A percentile compares a stretch with the other conserved stretches of the same genome.
phyloP scores from a whole-genome alignment of 2,329 filamentous ascomycete genomes.

The Sclerotinia spermophila region DNA sequence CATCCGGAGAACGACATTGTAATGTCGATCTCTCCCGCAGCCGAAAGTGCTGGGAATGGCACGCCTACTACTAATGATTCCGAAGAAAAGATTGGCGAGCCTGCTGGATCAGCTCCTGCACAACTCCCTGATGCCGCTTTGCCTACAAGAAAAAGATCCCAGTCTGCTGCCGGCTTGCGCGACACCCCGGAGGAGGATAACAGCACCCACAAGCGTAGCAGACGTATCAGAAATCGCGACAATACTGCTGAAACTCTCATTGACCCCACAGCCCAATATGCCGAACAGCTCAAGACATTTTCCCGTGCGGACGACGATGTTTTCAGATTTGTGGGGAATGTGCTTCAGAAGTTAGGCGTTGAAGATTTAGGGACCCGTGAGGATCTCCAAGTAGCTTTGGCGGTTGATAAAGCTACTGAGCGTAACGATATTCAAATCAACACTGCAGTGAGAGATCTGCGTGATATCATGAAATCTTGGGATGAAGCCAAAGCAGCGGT shows the following conservation, averaged over 20 bases:
- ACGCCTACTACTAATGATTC: slow-evolving; percentile 24
- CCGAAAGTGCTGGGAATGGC: slow-evolving; percentile 21
- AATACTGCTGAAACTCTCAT: slow-evolving; percentile 46
- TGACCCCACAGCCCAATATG: slow-evolving; percentile 50
- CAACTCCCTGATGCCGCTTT: slow-evolving; percentile 29
- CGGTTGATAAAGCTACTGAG: slow-evolving; percentile 22
- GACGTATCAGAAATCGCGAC: slow-evolving; percentile 60
- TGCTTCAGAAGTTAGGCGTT: slow-evolving; percentile 34
- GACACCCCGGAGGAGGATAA: slow-evolving; percentile 56
- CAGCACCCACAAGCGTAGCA: slow-evolving; percentile 58
- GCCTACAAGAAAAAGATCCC: slow-evolving; percentile 56
- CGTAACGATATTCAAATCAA: slow-evolving; percentile 27
- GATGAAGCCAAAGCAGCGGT: slow-evolving; percentile 40
- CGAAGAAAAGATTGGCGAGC: slow-evolving; percentile 25
- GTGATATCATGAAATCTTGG: slow-evolving; percentile 39
- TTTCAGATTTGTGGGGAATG: slow-evolving; percentile 32
- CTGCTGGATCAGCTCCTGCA: slow-evolving; percentile 28
- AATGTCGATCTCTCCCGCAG: slow-evolving; percentile 28
- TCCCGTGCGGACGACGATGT: slow-evolving; percentile 33
- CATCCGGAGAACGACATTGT: slow-evolving; percentile 31
- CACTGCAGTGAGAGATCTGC: slow-evolving; percentile 38
- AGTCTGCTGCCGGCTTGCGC: slow-evolving; percentile 56
- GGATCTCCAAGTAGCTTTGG: slow-evolving; percentile 31
- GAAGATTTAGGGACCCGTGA: slow-evolving; percentile 34
- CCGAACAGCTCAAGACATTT: slow-evolving; percentile 49